Evolutionary conservation across 2,329 filamentous ascomycete genomes (phyloP).

Genomic region (Xylariales sp.): DNA sequence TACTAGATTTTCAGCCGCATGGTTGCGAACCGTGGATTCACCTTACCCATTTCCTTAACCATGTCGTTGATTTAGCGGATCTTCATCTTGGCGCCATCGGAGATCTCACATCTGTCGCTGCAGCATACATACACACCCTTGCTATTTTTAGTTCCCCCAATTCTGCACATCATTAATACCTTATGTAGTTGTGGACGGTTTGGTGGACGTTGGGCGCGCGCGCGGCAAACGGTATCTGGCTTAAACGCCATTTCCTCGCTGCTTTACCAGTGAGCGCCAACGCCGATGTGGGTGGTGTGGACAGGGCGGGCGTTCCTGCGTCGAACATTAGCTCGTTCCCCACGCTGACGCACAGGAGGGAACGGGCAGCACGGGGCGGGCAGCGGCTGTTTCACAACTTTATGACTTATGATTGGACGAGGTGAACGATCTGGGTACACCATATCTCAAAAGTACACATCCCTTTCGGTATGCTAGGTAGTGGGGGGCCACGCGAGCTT

Average conservation of each 20-base stretch:
- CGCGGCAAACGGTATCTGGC: slow-evolving; percentile 16
- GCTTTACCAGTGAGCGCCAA: slow-evolving; percentile 27
- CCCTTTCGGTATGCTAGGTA: slow-evolving; percentile 20
- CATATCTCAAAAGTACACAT: slow-evolving; percentile 41
- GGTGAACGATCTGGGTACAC: slow-evolving; percentile 25
- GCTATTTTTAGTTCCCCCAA: slow-evolving; percentile 14
- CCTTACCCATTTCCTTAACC: slow-evolving; percentile 16
- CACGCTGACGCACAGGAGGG: slow-evolving; percentile 21
- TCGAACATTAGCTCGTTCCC: slow-evolving; percentile 17
- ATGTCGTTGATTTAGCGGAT: slow-evolving; percentile 25
- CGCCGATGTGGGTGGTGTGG: slow-evolving; percentile 11
- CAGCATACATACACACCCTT: slow-evolving; percentile 27
- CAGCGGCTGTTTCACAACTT: slow-evolving; percentile 38
- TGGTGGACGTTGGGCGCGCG: slow-evolving; percentile 24
- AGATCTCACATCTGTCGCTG: slow-evolving; percentile 20
- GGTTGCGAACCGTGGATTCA: slow-evolving; percentile 12
- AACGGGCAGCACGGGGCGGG: slow-evolving; percentile 9
- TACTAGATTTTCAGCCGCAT: slow-evolving; percentile 42
- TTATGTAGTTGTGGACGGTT: slow-evolving; percentile 17
- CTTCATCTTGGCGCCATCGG: slow-evolving; percentile 17
- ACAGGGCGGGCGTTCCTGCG: slow-evolving; percentile 27
- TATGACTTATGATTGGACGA: slow-evolving; percentile 53
- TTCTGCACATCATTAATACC: slow-evolving; percentile 22
- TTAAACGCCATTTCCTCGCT: slow-evolving; percentile 36
- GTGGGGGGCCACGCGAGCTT: slow-evolving; percentile 16